Percentiles rank a stretch among this genome's conserved stretches.
Evolutionary conservation across 192 early-diverging fungal genomes (phyloP).

Genomic region (Umbelopsis sp.): DNA sequence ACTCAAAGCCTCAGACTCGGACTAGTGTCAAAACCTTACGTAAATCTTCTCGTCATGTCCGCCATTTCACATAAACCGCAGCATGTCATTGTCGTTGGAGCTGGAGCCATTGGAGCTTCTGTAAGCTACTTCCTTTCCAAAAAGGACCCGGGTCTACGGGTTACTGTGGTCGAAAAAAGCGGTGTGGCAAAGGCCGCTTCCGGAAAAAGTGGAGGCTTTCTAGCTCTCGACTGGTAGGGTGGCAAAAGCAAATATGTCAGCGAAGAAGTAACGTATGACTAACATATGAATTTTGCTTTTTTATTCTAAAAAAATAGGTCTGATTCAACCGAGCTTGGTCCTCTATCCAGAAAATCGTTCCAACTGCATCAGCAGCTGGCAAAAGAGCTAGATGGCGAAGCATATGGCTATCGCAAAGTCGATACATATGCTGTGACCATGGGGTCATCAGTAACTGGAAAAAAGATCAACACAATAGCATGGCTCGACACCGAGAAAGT

Average conservation of each 20-base stretch:
- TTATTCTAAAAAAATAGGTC: slow-evolving; percentile 25
- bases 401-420: slow-evolving; percentile 45
- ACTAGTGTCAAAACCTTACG: too few species aligned
- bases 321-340: slow-evolving; percentile 33
- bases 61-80: neutral
- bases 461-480: neutral
- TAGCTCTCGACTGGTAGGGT: slow-evolving; percentile 45
- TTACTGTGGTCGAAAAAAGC: slow-evolving; percentile 49
- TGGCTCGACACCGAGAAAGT: slow-evolving; percentile 28
- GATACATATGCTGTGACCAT: slow-evolving; percentile 40
- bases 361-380: slow-evolving; percentile 47
- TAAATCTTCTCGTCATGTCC: neutral
- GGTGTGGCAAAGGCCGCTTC: slow-evolving; percentile 46
- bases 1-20: too few species aligned
- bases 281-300: too few species aligned
- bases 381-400: slow-evolving; percentile 33
- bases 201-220: slow-evolving; percentile 53
- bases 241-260: too few species aligned
- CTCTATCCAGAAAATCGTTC: slow-evolving; percentile 44
- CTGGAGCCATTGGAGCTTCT: slow-evolving; percentile 48
- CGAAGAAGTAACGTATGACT: neutral
- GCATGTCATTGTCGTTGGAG: slow-evolving; percentile 49
- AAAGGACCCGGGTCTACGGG: slow-evolving; percentile 19
- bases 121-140: slow-evolving; percentile 46
- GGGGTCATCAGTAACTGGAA: neutral